phyloP scores from a whole-genome alignment of 371 early-diverging fungal genomes.

The Mucor plumbeus region DNA sequence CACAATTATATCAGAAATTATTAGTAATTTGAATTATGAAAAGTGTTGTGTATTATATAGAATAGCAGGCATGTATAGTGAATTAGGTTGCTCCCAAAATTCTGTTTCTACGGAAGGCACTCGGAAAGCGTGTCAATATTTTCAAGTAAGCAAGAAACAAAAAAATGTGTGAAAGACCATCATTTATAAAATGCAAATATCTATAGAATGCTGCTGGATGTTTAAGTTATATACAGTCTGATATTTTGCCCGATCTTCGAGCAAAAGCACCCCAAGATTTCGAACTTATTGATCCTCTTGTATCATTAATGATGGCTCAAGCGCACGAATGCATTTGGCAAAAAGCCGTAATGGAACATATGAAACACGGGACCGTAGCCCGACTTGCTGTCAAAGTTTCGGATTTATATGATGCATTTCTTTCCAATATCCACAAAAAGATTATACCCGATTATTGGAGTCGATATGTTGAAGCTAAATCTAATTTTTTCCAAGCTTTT shows the following conservation, averaged over 20 bases:
- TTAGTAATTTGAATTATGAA: constrained; percentile 76
- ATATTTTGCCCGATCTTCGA: constrained; percentile 62
- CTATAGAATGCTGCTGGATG: constrained; percentile 80
- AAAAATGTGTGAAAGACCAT: neutral
- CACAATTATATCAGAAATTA: constrained; percentile 20
- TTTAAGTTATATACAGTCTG: constrained; percentile 63
- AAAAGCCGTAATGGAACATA: constrained; percentile 77
- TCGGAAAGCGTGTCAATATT: constrained; percentile 74
- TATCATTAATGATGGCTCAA: constrained; percentile 84
- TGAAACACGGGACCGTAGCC: constrained; percentile 78
- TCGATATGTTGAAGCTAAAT: constrained; percentile 71
- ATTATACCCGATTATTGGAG: constrained; percentile 64
- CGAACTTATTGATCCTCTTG: constrained; percentile 65
- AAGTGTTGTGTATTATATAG: constrained; percentile 84
- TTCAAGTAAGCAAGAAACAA: constrained; percentile 61
- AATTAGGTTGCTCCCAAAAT: constrained; percentile 71
- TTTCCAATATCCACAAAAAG: constrained; percentile 45
- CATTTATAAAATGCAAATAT: neutral
- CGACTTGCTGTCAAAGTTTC: constrained; percentile 77
- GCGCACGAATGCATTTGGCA: constrained; percentile 91
- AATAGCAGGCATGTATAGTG: constrained; percentile 82
- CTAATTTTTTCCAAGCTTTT: constrained; percentile 72
- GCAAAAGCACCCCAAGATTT: constrained; percentile 65
- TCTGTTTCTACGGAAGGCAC: constrained; percentile 72
- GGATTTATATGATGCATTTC: constrained; percentile 61